Evolutionary conservation across 1,284 basidiomycete species (phyloP).

Genomic region (Cutaneotrichosporon sp.): DNA sequence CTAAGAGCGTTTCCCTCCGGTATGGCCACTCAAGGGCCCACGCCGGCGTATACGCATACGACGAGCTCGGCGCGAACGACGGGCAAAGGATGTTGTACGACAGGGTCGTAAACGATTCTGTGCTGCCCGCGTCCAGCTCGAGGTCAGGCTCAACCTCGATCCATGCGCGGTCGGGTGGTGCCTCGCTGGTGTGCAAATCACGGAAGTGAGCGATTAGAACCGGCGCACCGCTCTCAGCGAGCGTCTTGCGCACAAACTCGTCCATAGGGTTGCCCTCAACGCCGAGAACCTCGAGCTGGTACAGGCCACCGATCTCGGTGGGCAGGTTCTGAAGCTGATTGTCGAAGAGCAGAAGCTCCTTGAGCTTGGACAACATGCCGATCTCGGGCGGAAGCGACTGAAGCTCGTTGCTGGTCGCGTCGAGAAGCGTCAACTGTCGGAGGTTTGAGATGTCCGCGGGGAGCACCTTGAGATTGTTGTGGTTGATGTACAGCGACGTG

Average conservation of each 20-base stretch:
- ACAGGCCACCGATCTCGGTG: constrained; percentile 81
- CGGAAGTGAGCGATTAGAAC: constrained; percentile 85
- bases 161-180: constrained; percentile 83
- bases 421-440: constrained; percentile 82
- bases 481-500: constrained; percentile 93
- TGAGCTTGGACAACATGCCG: constrained; percentile 84
- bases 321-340: constrained; percentile 85
- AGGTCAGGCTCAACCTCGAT: constrained; percentile 68
- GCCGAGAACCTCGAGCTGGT: constrained; percentile 89
- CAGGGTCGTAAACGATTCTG: constrained; percentile 73
- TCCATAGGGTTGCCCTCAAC: constrained; percentile 95
- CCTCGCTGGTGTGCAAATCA: constrained; percentile 59
- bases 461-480: constrained; percentile 80
- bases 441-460: constrained; percentile 83
- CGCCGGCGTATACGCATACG: constrained; percentile 95
- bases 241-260: constrained; percentile 68
- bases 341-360: constrained; percentile 93
- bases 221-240: constrained; percentile 90
- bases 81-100: constrained; percentile 97
- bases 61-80: constrained; percentile 78
- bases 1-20: constrained; percentile 84
- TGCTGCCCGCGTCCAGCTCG: constrained; percentile 58
- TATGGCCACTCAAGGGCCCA: constrained; percentile 97
- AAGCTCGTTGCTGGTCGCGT: constrained; percentile 88
- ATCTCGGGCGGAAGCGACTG: constrained; percentile 78